Percentiles rank a stretch among this genome's conserved stretches.
Conservation (phyloP, 2,329 filamentous ascomycete species). For the Catunica adiposa region DNA sequence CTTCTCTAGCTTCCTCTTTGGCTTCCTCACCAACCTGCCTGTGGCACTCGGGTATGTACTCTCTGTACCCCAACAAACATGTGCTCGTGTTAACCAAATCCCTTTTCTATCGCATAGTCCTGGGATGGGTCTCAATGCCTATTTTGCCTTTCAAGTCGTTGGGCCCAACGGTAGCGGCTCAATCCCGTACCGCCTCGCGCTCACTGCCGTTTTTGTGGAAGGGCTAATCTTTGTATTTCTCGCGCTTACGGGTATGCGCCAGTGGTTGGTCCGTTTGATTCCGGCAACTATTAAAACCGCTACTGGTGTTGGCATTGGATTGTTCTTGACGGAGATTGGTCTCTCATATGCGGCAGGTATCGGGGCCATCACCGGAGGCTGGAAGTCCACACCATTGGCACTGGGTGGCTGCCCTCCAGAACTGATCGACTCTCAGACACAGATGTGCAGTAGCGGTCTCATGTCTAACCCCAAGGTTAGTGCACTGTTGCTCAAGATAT, state of each 20-base stretch:
- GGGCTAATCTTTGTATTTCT: constrained; percentile 48
- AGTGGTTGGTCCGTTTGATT: constrained; percentile 54
- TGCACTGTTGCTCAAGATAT: constrained; percentile 1
- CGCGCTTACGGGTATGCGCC: constrained; percentile 50
- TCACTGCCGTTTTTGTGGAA: constrained; percentile 49
- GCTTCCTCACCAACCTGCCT: constrained; percentile 66
- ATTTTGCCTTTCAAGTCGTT: constrained; percentile 51
- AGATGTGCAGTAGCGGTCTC: constrained; percentile 40
- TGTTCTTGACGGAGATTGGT: constrained; percentile 47
- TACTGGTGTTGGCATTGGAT: constrained; percentile 47
- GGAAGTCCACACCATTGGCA: constrained; percentile 49
- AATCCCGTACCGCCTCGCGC: constrained; percentile 41
- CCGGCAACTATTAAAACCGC: constrained; percentile 49
- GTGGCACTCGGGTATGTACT: constrained; percentile 24
- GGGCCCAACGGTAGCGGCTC: constrained; percentile 40
- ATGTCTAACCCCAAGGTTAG: constrained; percentile 60
- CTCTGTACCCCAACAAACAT: not conserved
- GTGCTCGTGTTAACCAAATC: constrained; percentile 11
- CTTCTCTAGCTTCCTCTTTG: constrained; percentile 59
- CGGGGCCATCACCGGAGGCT: constrained; percentile 58
- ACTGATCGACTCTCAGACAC: constrained; percentile 29
- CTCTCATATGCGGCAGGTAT: constrained; percentile 69
- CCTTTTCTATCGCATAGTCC: too few relatives aligned
- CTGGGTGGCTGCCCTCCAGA: constrained; percentile 56
- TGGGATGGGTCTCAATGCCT: constrained; percentile 52